Base-by-base conservation (phyloP, 768 basidiomycete species). In the Mycena rebaudengoi region DNA sequence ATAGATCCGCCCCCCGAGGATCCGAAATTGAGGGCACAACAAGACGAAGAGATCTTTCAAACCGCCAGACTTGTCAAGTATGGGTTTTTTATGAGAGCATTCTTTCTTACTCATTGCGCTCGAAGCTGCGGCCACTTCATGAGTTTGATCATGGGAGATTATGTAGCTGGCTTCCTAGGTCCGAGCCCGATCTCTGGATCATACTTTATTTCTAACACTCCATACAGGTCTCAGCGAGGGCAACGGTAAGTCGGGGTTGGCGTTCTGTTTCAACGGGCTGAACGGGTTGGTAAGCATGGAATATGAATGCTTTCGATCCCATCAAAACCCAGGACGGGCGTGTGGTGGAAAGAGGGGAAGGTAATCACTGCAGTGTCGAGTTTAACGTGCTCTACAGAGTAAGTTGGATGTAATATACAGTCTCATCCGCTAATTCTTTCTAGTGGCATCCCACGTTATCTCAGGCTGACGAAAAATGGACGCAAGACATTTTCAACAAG, bases 291-390 rank as follows among this genome's bases (percentile, higher is more conserved):
- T n/a, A n/a, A n/a, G 75, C 78, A 39, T 87, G 85, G 85, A 80
- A 79, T 48, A 82, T 86, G 78, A 78, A 82, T 44, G 80, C 84
- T 0, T 84, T 85, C 59, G 81, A 83, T 62, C 57, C 80, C 18
- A 85, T 86, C 45, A 71, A 78, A 20, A 70, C 60, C 5, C 74
- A 74, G 35, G 74, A 81, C 13, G 75, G 74, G 12, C 61, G 71
- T 2, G 67, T 72, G 41, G 76, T 82, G 3, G 69, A 68, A 2
- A 81, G 87, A 11, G 91, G 90, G 7, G 76, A 81, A 45, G 91
- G 91, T 16, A 91, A 91, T 66, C 85, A 85, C 60, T 82, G 82
- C 56, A 91, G 89, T 28, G 79, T 90, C 28, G 91, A 92, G 70
- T 92, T 91, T 77, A 91, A 81, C 44, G 53, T 82, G n/a, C 70